These are phyloP conservation scores for Ogataea hybrid DNA, from an alignment of 1,139 yeast species.

Conservation along the genomic window DNA sequence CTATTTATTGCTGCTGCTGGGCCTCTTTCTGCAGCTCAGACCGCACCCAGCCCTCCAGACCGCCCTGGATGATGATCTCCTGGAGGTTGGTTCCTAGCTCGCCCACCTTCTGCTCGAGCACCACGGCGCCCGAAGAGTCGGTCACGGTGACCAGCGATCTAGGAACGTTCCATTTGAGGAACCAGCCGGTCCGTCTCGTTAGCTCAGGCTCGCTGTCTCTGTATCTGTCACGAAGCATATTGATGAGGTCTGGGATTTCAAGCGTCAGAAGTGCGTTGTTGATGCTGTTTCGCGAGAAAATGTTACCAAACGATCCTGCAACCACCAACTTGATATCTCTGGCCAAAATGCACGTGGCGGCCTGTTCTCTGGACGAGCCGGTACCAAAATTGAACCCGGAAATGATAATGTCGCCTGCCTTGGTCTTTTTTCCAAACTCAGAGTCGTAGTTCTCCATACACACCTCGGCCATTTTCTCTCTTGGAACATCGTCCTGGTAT, in stretches of 20 bases:
- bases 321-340: constrained; percentile 90
- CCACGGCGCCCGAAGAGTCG: constrained; percentile 60
- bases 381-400: constrained; percentile 97
- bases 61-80: constrained; percentile 95
- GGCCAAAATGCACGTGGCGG: constrained; percentile 95
- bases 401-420: constrained; percentile 84
- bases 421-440: constrained; percentile 77
- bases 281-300: constrained; percentile 91
- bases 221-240: constrained; percentile 70
- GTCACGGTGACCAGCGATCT: constrained; percentile 74
- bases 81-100: constrained; percentile 94
- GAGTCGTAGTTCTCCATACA: constrained; percentile 98
- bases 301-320: constrained; percentile 97
- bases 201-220: constrained; percentile 54
- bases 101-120: constrained; percentile 85
- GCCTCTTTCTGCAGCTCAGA: constrained; percentile 51
- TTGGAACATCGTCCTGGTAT: constrained; percentile 93
- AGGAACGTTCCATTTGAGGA: constrained; percentile 89
- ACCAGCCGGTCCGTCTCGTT: constrained; percentile 94
- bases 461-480: constrained; percentile 95
- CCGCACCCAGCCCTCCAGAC: constrained; percentile 97
- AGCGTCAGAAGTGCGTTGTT: constrained; percentile 92
- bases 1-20: not conserved
- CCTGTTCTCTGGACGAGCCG: constrained; percentile 98
- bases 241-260: constrained; percentile 85